Evolutionary conservation across 306 rosid species (phyloP), one percentile per base, ranked within the genome.

Genomic region (Nissolia schottii): DNA sequence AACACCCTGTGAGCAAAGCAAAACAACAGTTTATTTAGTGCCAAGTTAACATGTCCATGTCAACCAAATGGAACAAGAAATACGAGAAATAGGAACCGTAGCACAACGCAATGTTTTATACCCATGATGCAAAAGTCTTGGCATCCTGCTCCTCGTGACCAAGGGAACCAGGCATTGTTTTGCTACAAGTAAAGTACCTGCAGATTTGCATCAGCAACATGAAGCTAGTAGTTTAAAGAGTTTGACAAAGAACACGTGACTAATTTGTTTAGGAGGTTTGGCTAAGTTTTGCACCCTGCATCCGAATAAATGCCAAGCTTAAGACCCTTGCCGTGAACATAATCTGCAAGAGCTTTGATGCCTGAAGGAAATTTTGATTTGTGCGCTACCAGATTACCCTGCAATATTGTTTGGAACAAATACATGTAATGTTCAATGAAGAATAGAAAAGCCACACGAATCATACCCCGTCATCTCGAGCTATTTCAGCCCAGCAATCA

Each of bases 401-500:
- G 77, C 16, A 20, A 19, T 12, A 38, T n/a, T 10, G n/a, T 56
- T 76, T 32, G 35, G 25, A 49, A 32, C 16, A 15, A 62, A 31
- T 35, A 46, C 5, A 2, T 9, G 11, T 25, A 73, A 59, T 56
- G n/a, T n/a, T 23, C 16, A 15, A 64, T 25, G 40, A 37, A 20
- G 46, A 22, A 73, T 19, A 54, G 6, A 53, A 67, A 43, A 73
- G 64, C 27, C 1, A 58, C 7, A 28, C n/a, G 3, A 8, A 37
- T 32, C n/a, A 9, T 81, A 90, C 97, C 87, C 77, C 75, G 19
- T 6, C 54, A 55, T 93, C 97, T 27, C 98, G 86, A 81, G 79
- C 62, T 24, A 85, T 22, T 84, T 93, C 98, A 19, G 97, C 98
- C 98, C 98, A 93, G 77, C 98, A 93, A 86, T 90, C 98, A 88